Evolutionary conservation across 176 grass and related monocot genomes (phyloP), one percentile per base, ranked within the genome.

Genomic region (Metroxylon sagu): DNA sequence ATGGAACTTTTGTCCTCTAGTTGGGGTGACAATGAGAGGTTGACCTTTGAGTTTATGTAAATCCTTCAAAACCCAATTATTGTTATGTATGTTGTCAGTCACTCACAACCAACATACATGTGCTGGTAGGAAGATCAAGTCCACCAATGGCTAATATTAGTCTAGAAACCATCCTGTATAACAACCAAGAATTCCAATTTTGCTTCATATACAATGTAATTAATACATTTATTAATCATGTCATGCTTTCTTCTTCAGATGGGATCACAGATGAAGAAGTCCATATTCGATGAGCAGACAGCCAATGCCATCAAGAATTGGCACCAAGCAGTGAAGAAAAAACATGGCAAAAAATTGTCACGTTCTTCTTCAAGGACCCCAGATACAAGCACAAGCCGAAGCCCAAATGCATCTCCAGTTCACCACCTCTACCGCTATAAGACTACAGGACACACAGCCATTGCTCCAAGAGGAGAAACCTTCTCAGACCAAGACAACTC

Each of bases 221-320:
- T 43, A 3, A 43, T 43, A 0, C 10, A 23, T 43, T 12, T 0
- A 43, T 43, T 3, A 10, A 43, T 43, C 35, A 43, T 43, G 35
- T 43, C 35, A 14, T 12, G 8, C 8, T 10, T 14, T 43, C 35
- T 25, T 10, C 35, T 70, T 64, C 74, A 95, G 90, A 90, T 95
- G 90, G 90, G 90, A 25, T 79, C 90, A 3, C 80, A 89, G 19
- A 87, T 90, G 71, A 95, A 95, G 71, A 76, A 4, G n/a, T 89
- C 85, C 16, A 89, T 95, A 49, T 95, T 95, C 49, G 74, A 95
- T 17, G 83, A 95, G 49, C 83, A 84, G 58, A 86, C 83, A 5
- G 48, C 86, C 0, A 90, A 79, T 31, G 90, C 90, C 8, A 59
- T 95, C 19, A 95, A 82, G 78, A 87, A 82, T 65, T 95, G 90